A percentile compares a stretch with the other conserved stretches of the same genome.
Conservation (phyloP, 495 filamentous ascomycete species). For the Tuber umbilicatum region DNA sequence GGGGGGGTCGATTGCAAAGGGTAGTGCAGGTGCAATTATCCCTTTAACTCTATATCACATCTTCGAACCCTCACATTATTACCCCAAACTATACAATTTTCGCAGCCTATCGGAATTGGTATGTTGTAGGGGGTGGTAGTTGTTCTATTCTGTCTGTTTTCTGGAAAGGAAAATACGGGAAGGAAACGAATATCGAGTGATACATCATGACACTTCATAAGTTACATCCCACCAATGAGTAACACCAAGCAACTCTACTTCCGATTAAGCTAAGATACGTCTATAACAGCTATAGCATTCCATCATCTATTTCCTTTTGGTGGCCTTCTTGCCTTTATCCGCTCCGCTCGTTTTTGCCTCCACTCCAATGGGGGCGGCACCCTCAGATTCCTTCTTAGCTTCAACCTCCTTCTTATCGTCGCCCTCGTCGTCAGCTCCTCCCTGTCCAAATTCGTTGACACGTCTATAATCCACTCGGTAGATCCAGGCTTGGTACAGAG, state of each 20-base stretch:
- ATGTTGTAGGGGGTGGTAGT: not conserved
- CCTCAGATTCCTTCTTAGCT: slow-evolving; percentile 43
- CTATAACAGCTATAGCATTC: not conserved
- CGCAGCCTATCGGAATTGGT: not conserved
- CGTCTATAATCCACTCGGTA: slow-evolving; percentile 89
- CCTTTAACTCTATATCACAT: not conserved
- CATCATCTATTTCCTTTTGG: slow-evolving; percentile 24
- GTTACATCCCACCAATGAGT: not conserved
- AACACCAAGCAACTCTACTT: not conserved
- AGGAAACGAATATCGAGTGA: not conserved
- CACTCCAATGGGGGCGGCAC: slow-evolving; percentile 42
- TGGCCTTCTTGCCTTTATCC: slow-evolving; percentile 20
- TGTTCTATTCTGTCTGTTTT: not conserved
- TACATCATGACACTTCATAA: not conserved
- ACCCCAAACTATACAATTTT: not conserved
- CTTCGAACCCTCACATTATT: not conserved
- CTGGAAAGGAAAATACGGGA: not conserved
- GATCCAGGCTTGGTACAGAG: slow-evolving; percentile 88
- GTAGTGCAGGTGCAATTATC: not conserved
- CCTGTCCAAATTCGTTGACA: slow-evolving; percentile 97
- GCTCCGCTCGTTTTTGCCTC: slow-evolving; percentile 19
- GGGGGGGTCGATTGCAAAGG: not conserved
- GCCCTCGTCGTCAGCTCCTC: slow-evolving; percentile 70
- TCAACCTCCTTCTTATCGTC: slow-evolving; percentile 44
- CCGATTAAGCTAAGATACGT: not conserved